Base-by-base conservation (phyloP, 2,329 filamentous ascomycete species). In the Sclerotinia sclerotiorum region DNA sequence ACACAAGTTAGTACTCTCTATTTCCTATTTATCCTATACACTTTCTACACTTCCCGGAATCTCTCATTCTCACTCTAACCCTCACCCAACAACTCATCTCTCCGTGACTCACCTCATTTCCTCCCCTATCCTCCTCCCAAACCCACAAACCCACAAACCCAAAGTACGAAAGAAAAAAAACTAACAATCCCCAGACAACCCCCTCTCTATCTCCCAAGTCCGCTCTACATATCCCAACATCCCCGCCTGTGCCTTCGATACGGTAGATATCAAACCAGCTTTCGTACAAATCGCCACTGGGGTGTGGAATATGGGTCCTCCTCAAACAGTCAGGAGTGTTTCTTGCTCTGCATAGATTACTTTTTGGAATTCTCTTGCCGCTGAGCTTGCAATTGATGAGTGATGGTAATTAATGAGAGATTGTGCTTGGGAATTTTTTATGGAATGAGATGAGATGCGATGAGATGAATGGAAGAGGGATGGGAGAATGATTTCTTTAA, bases 291-390 rank as follows among this genome's bases (percentile, higher is more conserved):
- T 70, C 29, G 56, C 58, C 3, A 46, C 70, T 10, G 64, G 70
- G 27, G 73, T 52, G 2, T 75, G 74, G 74, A 70, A 71, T 52
- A 66, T 74, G 32, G 74, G 74, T 27, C 74, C 74, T 10, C 74
- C 74, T 21, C 74, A 75, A 58, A 74, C 72, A 11, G 71, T 75
- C 27, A 70, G 51, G 7, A 70, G 65, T 60, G 70, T 75, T 44
- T 60, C 29, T 17, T 74, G 73, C 54, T 64, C 69, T 29, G 48
- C 58, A 19, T 66, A 64, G 32, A 54, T 42, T 17, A 13, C 49
- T 27, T 19, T 15, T 15, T 27, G 49, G 24, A 4, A 15, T 2
- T 17, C 39, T 0, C 48, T 46, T 7, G 13, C 24, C 15, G 21
- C 19, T 35, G 11, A 13, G 19, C 10, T 21, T 27, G 4, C 5